Base-by-base conservation (phyloP, 495 filamentous ascomycete species). In the Neurospora sp. region DNA sequence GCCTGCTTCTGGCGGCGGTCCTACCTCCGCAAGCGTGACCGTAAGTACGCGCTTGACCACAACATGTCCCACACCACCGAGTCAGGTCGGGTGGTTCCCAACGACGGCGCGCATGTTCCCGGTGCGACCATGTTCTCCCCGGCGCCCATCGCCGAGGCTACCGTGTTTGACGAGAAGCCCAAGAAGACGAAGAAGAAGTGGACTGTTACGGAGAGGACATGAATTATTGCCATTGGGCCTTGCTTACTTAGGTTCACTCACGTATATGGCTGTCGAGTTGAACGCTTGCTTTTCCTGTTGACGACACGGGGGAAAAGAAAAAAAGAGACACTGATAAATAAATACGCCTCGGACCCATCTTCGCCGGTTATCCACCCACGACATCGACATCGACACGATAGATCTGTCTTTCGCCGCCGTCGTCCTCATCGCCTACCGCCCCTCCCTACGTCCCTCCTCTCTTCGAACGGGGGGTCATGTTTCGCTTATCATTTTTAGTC, bases 11-110 rank as follows among this genome's bases (percentile, higher is more conserved):
- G 86, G 81, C 81, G 86, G 59, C 80, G 82, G 70, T 80, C 83
- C 44, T 88, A 88, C 76, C 78, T 87, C 44, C 81, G 79, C 72
- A 87, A 84, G 76, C 85, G 82, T 76, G 86, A 88, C 75, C 79
- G 83, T 12, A 78, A 83, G 74, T 84, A 84, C 74, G 86, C 86
- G 46, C 81, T 87, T 71, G 81, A 81, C 69, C 80, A 81, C 48
- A 76, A 80, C 71, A 74, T 79, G 3, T 78, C 74, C 35, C 76
- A 75, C 70, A 71, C 73, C 20, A 79, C 77, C 68, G 75, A 76
- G n/a, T 80, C 78, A 1, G 81, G 76, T 41, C 74, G 73, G 4
- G 77, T 79, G 1, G 73, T 81, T 8, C 75, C 80, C 40, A 80
- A 80, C 74, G 75, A 71, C 61, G 77, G 74, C 72, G 69, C 78